Evolutionary conservation across 2,329 filamentous ascomycete species (phyloP).

Genomic region (Cyclaneusma minus): DNA sequence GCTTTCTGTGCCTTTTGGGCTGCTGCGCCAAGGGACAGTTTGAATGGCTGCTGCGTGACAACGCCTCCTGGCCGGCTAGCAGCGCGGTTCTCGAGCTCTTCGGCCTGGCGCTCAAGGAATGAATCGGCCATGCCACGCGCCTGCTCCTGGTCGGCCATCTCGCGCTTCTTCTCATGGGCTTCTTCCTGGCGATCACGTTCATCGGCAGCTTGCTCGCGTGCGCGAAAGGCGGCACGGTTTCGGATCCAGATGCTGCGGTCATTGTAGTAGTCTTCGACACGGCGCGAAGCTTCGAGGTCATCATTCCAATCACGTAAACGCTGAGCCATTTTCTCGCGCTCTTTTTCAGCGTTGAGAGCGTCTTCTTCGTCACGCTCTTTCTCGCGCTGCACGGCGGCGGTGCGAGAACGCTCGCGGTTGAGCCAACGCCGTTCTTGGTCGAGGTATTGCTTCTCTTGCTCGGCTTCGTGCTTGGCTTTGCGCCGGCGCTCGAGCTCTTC

Average conservation of each 20-base stretch:
- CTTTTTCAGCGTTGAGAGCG: slow-evolving; percentile 44
- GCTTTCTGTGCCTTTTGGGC: slow-evolving; percentile 53
- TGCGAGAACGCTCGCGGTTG: slow-evolving; percentile 71
- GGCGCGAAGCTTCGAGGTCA: slow-evolving; percentile 60
- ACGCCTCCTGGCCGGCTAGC: slow-evolving; percentile 16
- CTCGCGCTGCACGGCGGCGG: slow-evolving; percentile 75
- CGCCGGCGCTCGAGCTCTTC: slow-evolving; percentile 66
- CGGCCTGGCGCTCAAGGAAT: slow-evolving; percentile 73
- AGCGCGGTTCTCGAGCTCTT: slow-evolving; percentile 41
- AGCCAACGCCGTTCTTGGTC: slow-evolving; percentile 85
- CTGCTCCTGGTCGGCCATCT: slow-evolving; percentile 58
- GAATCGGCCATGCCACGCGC: slow-evolving; percentile 77
- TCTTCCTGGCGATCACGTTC: slow-evolving; percentile 72
- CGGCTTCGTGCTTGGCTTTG: slow-evolving; percentile 53
- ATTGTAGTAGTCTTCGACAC: slow-evolving; percentile 68
- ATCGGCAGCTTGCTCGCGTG: slow-evolving; percentile 61
- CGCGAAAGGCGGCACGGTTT: slow-evolving; percentile 59
- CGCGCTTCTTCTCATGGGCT: slow-evolving; percentile 54
- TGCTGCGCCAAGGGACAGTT: slow-evolving; percentile 79
- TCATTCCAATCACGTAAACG: slow-evolving; percentile 77
- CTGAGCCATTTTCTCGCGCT: slow-evolving; percentile 52
- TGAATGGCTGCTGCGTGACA: slow-evolving; percentile 63
- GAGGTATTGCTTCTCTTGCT: slow-evolving; percentile 65
- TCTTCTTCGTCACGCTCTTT: slow-evolving; percentile 67
- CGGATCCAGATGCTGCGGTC: slow-evolving; percentile 76